Conservation (phyloP, 495 filamentous ascomycete genomes). For the Aspergillus heteromorphus region DNA sequence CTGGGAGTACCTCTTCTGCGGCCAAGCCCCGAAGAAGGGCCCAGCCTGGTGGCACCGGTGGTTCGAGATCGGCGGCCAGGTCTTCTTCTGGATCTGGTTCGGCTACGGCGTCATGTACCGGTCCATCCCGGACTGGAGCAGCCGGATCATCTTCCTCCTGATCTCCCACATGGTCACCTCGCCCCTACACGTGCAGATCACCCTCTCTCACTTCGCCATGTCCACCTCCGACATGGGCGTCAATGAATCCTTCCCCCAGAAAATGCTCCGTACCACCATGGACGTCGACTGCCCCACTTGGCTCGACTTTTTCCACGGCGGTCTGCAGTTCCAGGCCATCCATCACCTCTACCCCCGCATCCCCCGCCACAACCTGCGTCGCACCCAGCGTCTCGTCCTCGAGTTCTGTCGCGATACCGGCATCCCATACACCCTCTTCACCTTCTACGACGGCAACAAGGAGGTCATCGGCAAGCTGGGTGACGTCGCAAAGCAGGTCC, state of each 20-base stretch:
- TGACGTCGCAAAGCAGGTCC: conserved; percentile 83
- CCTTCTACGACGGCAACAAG: conserved; percentile 89
- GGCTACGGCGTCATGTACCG: conserved; percentile 80
- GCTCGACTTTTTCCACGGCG: conserved; percentile 96
- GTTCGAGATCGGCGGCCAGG: conserved; percentile 73
- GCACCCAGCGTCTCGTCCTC: conserved; percentile 74
- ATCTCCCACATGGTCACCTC: conserved; percentile 83
- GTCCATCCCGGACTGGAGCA: conserved; percentile 62
- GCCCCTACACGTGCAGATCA: conserved; percentile 92
- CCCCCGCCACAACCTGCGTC: conserved; percentile 85
- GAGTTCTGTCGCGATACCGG: conserved; percentile 88
- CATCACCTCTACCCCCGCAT: conserved; percentile 95
- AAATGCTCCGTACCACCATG: conserved; percentile 97
- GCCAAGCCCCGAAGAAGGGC: conserved; percentile 74
- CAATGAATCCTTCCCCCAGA: conserved; percentile 88
- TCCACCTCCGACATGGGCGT: conserved; percentile 84
- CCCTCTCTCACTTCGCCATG: conserved; percentile 96
- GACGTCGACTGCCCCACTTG: conserved; percentile 93
- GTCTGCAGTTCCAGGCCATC: conserved; percentile 93
- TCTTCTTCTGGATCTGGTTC: conserved; percentile 95
- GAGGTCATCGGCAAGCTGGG: conserved; percentile 77
- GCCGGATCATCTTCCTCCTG: conserved; percentile 70
- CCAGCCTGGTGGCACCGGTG: conserved; percentile 85
- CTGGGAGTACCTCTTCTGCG: conserved; percentile 72
- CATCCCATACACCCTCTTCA: conserved; percentile 90